A percentile compares a stretch with the other conserved stretches of the same genome.
phyloP scores from a whole-genome alignment of 495 filamentous ascomycete species.

The Aspergillus coremiiformis region DNA sequence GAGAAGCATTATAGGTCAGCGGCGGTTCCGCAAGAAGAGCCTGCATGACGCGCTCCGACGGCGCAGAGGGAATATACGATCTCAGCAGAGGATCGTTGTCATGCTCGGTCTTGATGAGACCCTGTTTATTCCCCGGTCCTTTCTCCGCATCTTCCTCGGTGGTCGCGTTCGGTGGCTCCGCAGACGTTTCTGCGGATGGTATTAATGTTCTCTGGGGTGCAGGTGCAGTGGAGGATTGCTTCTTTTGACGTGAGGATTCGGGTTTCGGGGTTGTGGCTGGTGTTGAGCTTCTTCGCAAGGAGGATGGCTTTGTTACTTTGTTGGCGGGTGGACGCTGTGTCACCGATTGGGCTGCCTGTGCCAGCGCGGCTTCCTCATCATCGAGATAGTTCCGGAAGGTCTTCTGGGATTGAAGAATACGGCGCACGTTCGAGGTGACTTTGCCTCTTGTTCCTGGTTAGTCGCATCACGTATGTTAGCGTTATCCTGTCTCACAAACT shows the following conservation, averaged over 20 bases:
- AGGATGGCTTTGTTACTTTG: constrained; percentile 20
- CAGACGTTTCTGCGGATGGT: neutral
- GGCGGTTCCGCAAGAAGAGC: constrained; percentile 63
- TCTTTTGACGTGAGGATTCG: constrained; percentile 4
- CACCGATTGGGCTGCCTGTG: constrained; percentile 25
- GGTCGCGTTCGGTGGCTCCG: neutral
- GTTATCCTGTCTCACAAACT: neutral
- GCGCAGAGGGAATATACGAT: constrained; percentile 55
- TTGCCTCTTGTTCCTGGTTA: constrained; percentile 38
- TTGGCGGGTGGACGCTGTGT: constrained; percentile 12
- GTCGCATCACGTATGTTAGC: neutral
- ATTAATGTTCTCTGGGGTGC: neutral
- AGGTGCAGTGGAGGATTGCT: constrained; percentile 16
- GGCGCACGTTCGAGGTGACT: constrained; percentile 72
- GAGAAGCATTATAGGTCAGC: constrained; percentile 70
- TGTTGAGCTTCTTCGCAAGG: constrained; percentile 27
- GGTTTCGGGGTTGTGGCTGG: constrained; percentile 22
- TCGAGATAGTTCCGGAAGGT: constrained; percentile 86
- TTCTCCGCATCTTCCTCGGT: constrained; percentile 6
- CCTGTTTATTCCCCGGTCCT: constrained; percentile 8
- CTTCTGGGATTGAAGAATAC: constrained; percentile 86
- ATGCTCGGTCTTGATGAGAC: constrained; percentile 31
- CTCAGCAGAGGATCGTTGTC: constrained; percentile 58
- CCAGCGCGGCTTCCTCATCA: constrained; percentile 71
- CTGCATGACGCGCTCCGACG: constrained; percentile 60